Conservation (phyloP, 352 stramenopile species). For the Sclerospora graminicola region DNA sequence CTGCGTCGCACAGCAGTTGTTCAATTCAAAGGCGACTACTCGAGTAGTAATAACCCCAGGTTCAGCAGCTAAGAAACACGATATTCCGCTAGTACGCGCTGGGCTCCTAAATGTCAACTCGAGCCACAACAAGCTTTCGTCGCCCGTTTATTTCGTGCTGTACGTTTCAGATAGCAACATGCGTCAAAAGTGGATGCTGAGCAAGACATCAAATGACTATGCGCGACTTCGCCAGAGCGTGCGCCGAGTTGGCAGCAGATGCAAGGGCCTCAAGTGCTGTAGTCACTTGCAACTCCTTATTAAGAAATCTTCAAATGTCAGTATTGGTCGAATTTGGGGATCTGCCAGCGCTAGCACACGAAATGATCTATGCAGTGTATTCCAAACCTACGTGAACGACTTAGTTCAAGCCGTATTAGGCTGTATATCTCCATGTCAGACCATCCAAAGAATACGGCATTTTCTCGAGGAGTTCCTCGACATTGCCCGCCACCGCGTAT, state of each 20-base stretch:
- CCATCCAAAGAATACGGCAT: conserved; percentile 19
- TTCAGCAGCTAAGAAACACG: conserved; percentile 39
- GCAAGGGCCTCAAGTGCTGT: conserved; percentile 42
- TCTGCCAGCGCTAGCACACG: conserved; percentile 22
- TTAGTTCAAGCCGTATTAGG: conserved; percentile 29
- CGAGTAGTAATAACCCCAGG: conserved; percentile 62
- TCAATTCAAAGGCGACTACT: conserved; percentile 11
- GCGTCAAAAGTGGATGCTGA: conserved; percentile 59
- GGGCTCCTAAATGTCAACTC: conserved; percentile 13
- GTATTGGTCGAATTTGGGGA: conserved; percentile 10
- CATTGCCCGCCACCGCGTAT: conserved; percentile 17
- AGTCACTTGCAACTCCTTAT: conserved; percentile 41
- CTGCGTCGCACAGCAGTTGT: conserved; percentile 8
- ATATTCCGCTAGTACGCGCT: conserved; percentile 7
- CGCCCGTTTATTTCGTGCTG: conserved; percentile 35
- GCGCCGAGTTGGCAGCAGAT: conserved; percentile 22
- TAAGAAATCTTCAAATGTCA: conserved; percentile 12
- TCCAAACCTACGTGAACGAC: conserved; percentile 63
- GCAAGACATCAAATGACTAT: conserved; percentile 40
- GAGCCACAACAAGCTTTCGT: conserved; percentile 8
- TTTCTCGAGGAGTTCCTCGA: conserved; percentile 52
- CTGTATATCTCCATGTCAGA: conserved; percentile 32
- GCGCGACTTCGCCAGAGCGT: conserved; percentile 31
- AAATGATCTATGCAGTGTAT: conserved; percentile 29
- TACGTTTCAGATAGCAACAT: conserved; percentile 68